Evolutionary conservation across 805 yeast species (phyloP), one percentile per base, ranked within the genome.

Genomic region (Kluyveromyces dobzhanskii): DNA sequence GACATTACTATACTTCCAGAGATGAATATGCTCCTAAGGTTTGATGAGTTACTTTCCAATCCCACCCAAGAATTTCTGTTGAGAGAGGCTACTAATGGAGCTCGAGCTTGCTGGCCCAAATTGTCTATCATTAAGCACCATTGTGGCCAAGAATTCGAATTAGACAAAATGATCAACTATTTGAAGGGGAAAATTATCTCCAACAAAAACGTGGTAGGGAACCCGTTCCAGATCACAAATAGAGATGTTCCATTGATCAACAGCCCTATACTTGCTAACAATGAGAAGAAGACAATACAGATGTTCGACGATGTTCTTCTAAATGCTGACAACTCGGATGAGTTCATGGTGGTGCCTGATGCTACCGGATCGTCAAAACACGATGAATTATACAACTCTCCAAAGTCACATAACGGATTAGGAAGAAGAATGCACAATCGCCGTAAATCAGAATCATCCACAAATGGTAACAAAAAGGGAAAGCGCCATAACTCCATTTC

Each of bases 81-180:
- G 33, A 81, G 80, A 6, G 61, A 52, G 42, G 73, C 81, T 2
- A 69, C 78, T 29, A 71, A 94, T 45, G 98, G 97, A 1, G 92
- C 95, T 1, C 66, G 85, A 41, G 90, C 96, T 0, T 80, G 96
- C 0, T 90, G 97, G 97, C 95, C 96, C 0, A 85, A 85, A 53
- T 60, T 92, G 4, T 76, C 95, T 2, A 70, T 88, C 32, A 85
- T 90, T 34, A 73, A 80, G 48, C 90, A 92, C 57, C 95, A 86
- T 54, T 87, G 96, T 60, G 79, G 92, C 0, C 76, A 87, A 24
- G 98, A 90, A 54, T 80, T 90, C 58, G 82, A 87, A 0, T 65
- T 90, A 30, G 97, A 90, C 58, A 73, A 71, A 42, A 82, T 92
- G 7, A 86, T 92, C 7, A 69, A 79, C n/a, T 54, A 61, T 7